phyloP scores from a whole-genome alignment of 1,284 basidiomycete genomes.

The Cerioporus squamosus region DNA sequence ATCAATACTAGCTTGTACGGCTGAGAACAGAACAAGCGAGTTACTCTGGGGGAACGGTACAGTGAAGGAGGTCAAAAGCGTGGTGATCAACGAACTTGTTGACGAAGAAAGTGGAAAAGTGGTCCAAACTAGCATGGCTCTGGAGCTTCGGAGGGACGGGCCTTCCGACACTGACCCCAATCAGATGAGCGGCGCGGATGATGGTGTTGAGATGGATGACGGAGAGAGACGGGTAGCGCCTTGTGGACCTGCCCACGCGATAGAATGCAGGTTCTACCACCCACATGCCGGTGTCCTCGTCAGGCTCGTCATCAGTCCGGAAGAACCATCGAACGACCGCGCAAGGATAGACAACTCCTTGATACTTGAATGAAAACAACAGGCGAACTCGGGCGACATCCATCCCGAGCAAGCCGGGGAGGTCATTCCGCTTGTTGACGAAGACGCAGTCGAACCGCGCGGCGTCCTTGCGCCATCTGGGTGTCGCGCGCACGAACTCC shows the following conservation, averaged over 20 bases:
- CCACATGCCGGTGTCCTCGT: slow-evolving; percentile 26
- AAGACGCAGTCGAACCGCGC: slow-evolving; percentile 14
- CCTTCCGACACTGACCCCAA: slow-evolving; percentile 4
- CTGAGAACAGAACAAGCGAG: no score
- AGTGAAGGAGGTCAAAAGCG: slow-evolving; percentile 15
- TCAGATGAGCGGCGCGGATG: slow-evolving; percentile 19
- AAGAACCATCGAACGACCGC: slow-evolving; percentile 28
- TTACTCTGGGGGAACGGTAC: no score
- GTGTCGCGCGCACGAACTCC: slow-evolving; percentile 23
- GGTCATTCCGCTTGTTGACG: not conserved
- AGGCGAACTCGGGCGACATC: slow-evolving; percentile 3
- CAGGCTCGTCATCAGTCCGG: slow-evolving; percentile 7
- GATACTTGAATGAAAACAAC: slow-evolving; percentile 9
- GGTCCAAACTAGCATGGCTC: not conserved
- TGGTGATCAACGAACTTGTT: slow-evolving; percentile 19
- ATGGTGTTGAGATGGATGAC: slow-evolving; percentile 20
- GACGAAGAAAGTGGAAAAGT: slow-evolving; percentile 10
- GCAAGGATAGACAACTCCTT: slow-evolving; percentile 11
- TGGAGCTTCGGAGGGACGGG: slow-evolving; percentile 3
- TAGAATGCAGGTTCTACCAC: slow-evolving; percentile 22
- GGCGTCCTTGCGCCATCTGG: slow-evolving; percentile 17
- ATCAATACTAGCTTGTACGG: no score
- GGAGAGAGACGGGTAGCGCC: not conserved
- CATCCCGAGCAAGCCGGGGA: not conserved
- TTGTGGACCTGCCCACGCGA: not conserved